Base-by-base conservation (phyloP, 805 yeast genomes). In the Isabelozyma rhagii region DNA sequence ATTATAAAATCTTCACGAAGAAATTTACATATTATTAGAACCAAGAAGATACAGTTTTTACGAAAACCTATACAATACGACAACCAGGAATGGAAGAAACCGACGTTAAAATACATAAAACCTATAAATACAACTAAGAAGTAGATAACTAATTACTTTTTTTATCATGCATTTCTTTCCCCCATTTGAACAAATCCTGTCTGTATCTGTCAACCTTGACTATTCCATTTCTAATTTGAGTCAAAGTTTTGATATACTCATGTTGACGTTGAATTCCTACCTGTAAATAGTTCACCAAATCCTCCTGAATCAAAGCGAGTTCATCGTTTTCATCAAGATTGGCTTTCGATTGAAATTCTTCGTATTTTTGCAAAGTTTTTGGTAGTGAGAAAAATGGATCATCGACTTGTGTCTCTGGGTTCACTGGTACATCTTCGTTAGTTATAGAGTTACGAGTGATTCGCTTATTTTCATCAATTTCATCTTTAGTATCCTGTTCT, bases 171-270 rank as follows among this genome's bases (percentile, higher is more conserved):
- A 88, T 87, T 62, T 92, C 97, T 58, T 80, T 80, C 49, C 94
- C 88, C 98, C 98, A 93, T 55, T 81, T 79, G 54, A 76, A 79
- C 43, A 94, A 79, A 55, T 83, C 81, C 43, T 79, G 79, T 56
- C 89, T 84, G 56, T 87, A 77, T 52, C 93, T 73, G 57, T 87
- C 89, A 0, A 97, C 93, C 58, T 88, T 80, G 36, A 87, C 82
- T 27, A 93, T 71, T 0, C 91, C 96, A 58, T 78, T 78, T 56
- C 97, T 78, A 38, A 94, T 78, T 36, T 76, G 80, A n/a, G 82
- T 74, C 59, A 94, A 71, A 52, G 91, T 87, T 59, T 93, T 78
- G 46, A 91, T 85, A 63, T 86, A 93, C 66, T 94, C 98, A 61
- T 89, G 91, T 56, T 74, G 79, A 58, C 78, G 63, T 57, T 74